These are phyloP conservation scores for Elongisporangium anandrum DNA, from an alignment of 352 stramenopile genomes.

Conservation along the genomic window DNA sequence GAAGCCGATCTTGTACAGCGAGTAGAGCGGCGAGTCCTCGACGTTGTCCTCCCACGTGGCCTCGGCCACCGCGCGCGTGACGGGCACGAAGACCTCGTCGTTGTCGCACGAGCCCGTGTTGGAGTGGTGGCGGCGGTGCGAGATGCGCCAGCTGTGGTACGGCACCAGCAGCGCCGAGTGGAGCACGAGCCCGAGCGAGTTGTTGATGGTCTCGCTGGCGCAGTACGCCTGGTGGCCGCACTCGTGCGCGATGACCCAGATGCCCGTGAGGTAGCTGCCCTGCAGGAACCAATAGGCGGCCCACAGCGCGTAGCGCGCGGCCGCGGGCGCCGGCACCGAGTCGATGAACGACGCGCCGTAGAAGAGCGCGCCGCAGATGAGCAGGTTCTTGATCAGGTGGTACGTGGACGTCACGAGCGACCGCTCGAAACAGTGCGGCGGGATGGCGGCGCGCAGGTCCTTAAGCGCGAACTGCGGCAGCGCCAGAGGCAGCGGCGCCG, in stretches of 20 bases:
- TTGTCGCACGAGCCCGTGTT: slow-evolving; percentile 94
- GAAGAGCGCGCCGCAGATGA: slow-evolving; percentile 86
- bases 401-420: slow-evolving; percentile 89
- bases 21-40: slow-evolving; percentile 93
- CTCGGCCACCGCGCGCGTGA: slow-evolving; percentile 64
- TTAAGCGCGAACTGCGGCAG: slow-evolving; percentile 85
- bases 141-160: slow-evolving; percentile 98
- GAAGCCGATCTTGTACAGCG: slow-evolving; percentile 92
- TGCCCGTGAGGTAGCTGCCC: slow-evolving; percentile 95
- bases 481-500: slow-evolving; percentile 75
- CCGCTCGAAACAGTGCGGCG: slow-evolving; percentile 95
- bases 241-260: slow-evolving; percentile 98
- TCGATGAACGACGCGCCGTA: slow-evolving; percentile 83
- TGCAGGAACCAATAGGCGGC: slow-evolving; percentile 96
- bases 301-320: slow-evolving; percentile 76
- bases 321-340: slow-evolving; percentile 39
- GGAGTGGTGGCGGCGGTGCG: slow-evolving; percentile 95
- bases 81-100: slow-evolving; percentile 96
- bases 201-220: slow-evolving; percentile 92
- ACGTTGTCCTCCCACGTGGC: slow-evolving; percentile 70
- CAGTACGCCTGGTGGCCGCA: slow-evolving; percentile 98
- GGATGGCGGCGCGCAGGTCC: slow-evolving; percentile 90
- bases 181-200: slow-evolving; percentile 94
- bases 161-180: slow-evolving; percentile 97
- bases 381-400: slow-evolving; percentile 91